These are phyloP conservation scores for Brassica rapa DNA, from an alignment of 345 rosid species.

Conservation along the genomic window DNA sequence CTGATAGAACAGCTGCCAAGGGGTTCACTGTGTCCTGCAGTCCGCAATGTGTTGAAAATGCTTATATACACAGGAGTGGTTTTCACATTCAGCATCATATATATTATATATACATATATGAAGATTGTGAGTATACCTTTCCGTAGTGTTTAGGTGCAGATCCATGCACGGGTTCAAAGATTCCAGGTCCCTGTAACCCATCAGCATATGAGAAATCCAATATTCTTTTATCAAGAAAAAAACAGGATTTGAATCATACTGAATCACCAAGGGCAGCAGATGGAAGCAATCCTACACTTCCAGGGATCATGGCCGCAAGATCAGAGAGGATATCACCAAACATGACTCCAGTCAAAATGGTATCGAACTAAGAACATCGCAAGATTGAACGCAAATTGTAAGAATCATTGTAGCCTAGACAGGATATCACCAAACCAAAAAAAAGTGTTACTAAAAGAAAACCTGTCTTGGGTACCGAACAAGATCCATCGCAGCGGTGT, in stretches of 20 bases:
- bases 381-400: neutral
- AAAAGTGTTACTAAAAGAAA: neutral
- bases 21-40: slow-evolving; percentile 30
- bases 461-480: slow-evolving; percentile 29
- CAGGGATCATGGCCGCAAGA: slow-evolving; percentile 32
- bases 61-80: neutral
- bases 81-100: neutral
- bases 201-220: neutral
- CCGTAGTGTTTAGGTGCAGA: slow-evolving; percentile 34
- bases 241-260: neutral
- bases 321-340: slow-evolving; percentile 36
- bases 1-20: slow-evolving; percentile 26
- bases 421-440: neutral
- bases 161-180: slow-evolving; percentile 24
- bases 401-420: slow-evolving; percentile 2
- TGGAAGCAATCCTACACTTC: slow-evolving; percentile 37
- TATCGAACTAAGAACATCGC: slow-evolving; percentile 27
- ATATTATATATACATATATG: neutral
- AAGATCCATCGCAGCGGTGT: slow-evolving; percentile 28
- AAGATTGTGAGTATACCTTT: slow-evolving; percentile 16
- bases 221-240: neutral
- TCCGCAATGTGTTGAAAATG: neutral
- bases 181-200: slow-evolving; percentile 29
- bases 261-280: slow-evolving; percentile 36
- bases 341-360: slow-evolving; percentile 28